Evolutionary conservation across 441 rosid genomes (phyloP).

Genomic region (Populus hybrid): DNA sequence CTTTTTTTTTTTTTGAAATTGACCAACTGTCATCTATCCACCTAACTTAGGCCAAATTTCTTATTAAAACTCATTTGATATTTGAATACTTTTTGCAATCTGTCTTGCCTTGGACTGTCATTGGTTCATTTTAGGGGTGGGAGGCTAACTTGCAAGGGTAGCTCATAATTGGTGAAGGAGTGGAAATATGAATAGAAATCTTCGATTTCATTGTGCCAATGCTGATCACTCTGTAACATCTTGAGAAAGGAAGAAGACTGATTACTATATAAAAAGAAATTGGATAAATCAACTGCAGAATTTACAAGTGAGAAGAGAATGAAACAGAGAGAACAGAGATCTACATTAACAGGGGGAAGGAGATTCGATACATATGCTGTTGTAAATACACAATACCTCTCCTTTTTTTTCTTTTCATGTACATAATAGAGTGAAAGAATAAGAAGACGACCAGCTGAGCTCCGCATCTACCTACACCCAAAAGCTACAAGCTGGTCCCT

Average conservation of each 20-base stretch:
- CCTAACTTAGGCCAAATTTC: not conserved
- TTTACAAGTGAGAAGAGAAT: not conserved
- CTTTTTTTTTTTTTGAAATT: not conserved
- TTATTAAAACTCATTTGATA: not conserved
- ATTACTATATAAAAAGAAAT: not conserved
- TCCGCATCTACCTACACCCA: conserved; percentile 39
- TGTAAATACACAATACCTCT: no score
- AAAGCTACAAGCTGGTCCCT: conserved; percentile 59
- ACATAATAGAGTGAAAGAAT: conserved; percentile 4
- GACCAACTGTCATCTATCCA: not conserved
- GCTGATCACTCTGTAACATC: not conserved
- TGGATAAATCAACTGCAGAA: not conserved
- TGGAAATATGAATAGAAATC: not conserved
- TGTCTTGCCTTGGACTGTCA: not conserved
- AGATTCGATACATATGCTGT: not conserved
- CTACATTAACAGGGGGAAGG: not conserved
- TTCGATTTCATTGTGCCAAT: not conserved
- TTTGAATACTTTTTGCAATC: not conserved
- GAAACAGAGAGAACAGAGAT: conserved; percentile 2
- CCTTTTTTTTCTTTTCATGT: not conserved
- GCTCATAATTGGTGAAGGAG: not conserved
- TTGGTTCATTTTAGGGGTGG: not conserved
- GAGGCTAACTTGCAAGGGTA: not conserved
- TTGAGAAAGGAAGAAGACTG: not conserved
- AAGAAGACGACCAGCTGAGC: conserved; percentile 52